Evolutionary conservation across 345 rosid species (phyloP).

Genomic region (Populus tremula): DNA sequence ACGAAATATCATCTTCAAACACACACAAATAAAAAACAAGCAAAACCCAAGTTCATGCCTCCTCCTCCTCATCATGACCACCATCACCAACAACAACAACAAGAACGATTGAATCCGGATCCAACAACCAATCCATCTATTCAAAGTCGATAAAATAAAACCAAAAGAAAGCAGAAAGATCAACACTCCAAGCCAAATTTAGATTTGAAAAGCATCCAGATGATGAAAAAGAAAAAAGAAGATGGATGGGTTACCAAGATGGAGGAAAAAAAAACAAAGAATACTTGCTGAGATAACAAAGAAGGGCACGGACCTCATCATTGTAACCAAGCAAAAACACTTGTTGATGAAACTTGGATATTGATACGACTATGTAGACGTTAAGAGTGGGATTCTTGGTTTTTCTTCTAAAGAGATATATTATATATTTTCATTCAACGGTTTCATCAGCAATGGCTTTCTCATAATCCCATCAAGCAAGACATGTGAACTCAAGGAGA

Average conservation of each 20-base stretch:
- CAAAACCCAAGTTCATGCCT: not conserved
- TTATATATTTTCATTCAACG: not conserved
- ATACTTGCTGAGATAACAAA: not conserved
- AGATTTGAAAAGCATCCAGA: not conserved
- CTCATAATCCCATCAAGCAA: not conserved
- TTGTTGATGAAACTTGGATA: not conserved
- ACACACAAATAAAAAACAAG: not conserved
- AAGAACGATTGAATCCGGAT: not conserved
- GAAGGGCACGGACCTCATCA: constrained; percentile 18
- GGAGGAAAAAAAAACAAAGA: not conserved
- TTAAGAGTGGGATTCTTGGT: not conserved
- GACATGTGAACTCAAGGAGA: constrained; percentile 1
- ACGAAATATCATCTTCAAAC: not conserved
- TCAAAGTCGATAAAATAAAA: not conserved
- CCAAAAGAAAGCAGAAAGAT: not conserved
- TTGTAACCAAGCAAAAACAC: constrained; percentile 9
- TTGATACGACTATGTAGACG: not conserved
- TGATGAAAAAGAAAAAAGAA: not conserved
- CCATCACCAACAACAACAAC: not conserved
- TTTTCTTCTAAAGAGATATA: not conserved
- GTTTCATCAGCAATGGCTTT: not conserved
- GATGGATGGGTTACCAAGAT: not conserved
- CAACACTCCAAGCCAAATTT: not conserved
- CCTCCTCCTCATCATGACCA: not conserved
- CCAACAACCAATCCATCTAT: constrained; percentile 6